Evolutionary conservation across 23 red algal genomes (phyloP).

Genomic region (Gracilaria domingensis): DNA sequence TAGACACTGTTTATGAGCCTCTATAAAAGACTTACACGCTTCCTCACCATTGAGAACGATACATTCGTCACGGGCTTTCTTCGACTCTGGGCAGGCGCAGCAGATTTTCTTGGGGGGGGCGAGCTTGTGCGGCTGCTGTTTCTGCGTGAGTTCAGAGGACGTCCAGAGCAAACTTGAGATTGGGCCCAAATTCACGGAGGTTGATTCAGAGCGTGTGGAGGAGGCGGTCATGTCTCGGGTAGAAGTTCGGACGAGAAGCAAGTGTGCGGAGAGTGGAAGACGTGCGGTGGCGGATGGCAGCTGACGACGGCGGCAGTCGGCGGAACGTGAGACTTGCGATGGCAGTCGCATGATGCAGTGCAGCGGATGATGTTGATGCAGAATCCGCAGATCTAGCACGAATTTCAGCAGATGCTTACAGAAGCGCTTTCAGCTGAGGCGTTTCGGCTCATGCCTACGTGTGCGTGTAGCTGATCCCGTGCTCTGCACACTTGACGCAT

Average conservation of each 20-base stretch:
- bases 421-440: no score
- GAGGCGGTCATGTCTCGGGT: background rate
- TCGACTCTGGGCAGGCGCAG: slow-evolving; percentile 97
- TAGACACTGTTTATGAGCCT: slow-evolving; percentile 94
- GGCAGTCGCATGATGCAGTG: no score
- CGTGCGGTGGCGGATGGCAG: background rate
- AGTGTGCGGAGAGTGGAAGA: background rate
- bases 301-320: background rate
- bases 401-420: no score
- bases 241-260: background rate
- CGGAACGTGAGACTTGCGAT: no score
- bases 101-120: slow-evolving; percentile 83
- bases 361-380: no score
- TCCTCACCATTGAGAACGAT: slow-evolving; percentile 91
- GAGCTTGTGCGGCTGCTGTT: background rate
- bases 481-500: no score
- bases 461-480: no score
- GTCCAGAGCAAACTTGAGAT: slow-evolving; percentile 33
- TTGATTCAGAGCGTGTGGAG: background rate
- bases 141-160: background rate
- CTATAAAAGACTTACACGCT: slow-evolving; percentile 85
- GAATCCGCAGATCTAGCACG: no score
- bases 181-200: background rate
- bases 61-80: slow-evolving; percentile 90
- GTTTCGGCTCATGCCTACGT: no score